phyloP scores from a whole-genome alignment of 2,329 filamentous ascomycete genomes.

The Colletotrichum sp. region DNA sequence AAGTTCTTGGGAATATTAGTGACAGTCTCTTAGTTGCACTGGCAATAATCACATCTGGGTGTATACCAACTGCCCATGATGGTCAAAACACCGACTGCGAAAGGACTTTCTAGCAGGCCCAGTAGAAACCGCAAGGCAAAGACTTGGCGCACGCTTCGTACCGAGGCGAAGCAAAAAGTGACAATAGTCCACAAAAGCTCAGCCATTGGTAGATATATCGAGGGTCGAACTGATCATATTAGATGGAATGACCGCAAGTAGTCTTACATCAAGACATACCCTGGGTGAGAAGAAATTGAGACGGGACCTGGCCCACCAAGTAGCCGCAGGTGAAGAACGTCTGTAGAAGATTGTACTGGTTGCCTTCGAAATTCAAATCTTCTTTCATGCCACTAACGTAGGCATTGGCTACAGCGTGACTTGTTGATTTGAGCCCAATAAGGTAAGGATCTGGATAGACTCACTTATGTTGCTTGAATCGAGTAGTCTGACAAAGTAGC shows the following conservation, averaged over 20 bases:
- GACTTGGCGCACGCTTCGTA: neutral
- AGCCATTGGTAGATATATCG: neutral
- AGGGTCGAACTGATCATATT: neutral
- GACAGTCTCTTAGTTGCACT: neutral
- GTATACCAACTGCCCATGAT: neutral
- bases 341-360: neutral
- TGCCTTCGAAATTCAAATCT: neutral
- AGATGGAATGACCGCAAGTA: neutral
- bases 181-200: neutral
- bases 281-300: neutral
- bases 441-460: neutral
- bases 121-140: neutral
- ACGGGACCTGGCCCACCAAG: neutral
- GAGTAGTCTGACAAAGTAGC: neutral
- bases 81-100: neutral
- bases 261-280: neutral
- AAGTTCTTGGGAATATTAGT: neutral
- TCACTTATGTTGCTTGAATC: neutral
- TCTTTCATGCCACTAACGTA: neutral
- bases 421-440: neutral
- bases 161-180: neutral
- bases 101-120: neutral
- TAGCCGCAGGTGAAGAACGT: neutral
- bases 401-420: neutral
- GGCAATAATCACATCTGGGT: accelerated